Percentiles rank a stretch among this genome's conserved stretches.
phyloP scores from a whole-genome alignment of 352 stramenopile species.

The Globisporangium radiosum region DNA sequence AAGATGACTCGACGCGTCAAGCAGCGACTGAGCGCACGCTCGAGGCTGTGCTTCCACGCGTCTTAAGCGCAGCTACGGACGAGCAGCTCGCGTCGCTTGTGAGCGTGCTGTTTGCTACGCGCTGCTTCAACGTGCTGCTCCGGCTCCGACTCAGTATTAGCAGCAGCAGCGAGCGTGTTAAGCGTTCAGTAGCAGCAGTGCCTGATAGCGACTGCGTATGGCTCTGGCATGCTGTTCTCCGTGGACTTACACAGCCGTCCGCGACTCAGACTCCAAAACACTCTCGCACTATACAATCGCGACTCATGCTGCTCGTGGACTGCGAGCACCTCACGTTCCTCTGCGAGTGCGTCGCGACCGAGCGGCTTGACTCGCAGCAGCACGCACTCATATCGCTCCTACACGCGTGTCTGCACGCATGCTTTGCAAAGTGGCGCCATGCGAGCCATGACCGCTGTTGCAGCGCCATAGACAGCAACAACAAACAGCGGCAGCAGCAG shows the following conservation, averaged over 20 bases:
- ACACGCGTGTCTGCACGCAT: not conserved
- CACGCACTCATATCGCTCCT: not conserved
- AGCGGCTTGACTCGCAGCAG: not conserved
- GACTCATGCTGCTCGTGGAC: conserved; percentile 1
- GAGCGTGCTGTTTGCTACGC: conserved; percentile 3
- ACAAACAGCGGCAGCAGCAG: not conserved
- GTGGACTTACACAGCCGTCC: not conserved
- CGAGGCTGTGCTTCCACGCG: not conserved
- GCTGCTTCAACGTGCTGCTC: conserved; percentile 7
- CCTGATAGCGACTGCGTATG: too few relatives aligned
- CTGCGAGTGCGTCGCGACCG: not conserved
- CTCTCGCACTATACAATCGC: too few relatives aligned
- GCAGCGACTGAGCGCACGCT: not conserved
- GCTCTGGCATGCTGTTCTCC: not conserved
- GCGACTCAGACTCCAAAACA: too few relatives aligned
- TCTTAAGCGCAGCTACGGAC: not conserved
- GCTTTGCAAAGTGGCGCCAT: not conserved
- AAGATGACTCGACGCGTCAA: not conserved
- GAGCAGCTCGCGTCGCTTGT: not conserved
- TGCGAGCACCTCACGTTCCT: conserved; percentile 25
- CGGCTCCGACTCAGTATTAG: not conserved
- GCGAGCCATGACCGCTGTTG: not conserved
- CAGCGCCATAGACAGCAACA: too few relatives aligned
- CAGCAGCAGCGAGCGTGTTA: not conserved
- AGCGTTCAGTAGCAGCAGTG: not conserved